Evolutionary conservation across 2,329 filamentous ascomycete species (phyloP).

Genomic region (Xylariaceae sp.): DNA sequence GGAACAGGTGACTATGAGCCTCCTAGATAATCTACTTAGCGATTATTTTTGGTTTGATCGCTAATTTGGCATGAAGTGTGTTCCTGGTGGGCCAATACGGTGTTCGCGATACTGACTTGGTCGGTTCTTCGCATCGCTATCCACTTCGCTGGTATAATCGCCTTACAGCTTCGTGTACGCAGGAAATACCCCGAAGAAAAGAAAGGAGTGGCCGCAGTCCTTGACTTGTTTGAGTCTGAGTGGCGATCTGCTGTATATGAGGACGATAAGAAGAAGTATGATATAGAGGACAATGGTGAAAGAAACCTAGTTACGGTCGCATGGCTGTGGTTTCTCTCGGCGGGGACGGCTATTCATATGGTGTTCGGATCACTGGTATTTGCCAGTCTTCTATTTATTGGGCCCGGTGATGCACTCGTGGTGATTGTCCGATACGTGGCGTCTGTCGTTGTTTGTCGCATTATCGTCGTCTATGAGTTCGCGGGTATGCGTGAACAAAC

Average conservation of each 20-base stretch:
- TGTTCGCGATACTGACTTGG: constrained; percentile 18
- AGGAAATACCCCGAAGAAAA: constrained; percentile 3
- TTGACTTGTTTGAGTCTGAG: constrained; percentile 1
- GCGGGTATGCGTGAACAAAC: constrained; percentile 19
- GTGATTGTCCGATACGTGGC: constrained; percentile 26
- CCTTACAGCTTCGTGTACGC: constrained; percentile 17
- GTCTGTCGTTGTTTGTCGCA: constrained; percentile 25
- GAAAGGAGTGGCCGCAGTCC: background rate
- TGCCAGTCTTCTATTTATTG: constrained; percentile 28
- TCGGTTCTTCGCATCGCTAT: constrained; percentile 16
- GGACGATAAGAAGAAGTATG: constrained; percentile 8
- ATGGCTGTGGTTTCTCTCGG: constrained; percentile 25
- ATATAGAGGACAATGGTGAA: constrained; percentile 8
- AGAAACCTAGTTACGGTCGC: constrained; percentile 4
- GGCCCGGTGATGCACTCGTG: constrained; percentile 22
- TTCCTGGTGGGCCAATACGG: constrained; percentile 17
- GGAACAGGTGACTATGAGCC: constrained; percentile 7
- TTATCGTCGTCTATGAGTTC: constrained; percentile 29
- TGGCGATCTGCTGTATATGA: constrained; percentile 10
- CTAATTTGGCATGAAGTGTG: constrained; percentile 14
- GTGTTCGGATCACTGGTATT: constrained; percentile 29
- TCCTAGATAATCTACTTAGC: too few species aligned
- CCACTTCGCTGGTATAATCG: constrained; percentile 14
- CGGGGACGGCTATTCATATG: constrained; percentile 25
- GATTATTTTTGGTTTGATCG: background rate